phyloP scores from a whole-genome alignment of 192 early-diverging fungal genomes.

The Diversispora eburnea region DNA sequence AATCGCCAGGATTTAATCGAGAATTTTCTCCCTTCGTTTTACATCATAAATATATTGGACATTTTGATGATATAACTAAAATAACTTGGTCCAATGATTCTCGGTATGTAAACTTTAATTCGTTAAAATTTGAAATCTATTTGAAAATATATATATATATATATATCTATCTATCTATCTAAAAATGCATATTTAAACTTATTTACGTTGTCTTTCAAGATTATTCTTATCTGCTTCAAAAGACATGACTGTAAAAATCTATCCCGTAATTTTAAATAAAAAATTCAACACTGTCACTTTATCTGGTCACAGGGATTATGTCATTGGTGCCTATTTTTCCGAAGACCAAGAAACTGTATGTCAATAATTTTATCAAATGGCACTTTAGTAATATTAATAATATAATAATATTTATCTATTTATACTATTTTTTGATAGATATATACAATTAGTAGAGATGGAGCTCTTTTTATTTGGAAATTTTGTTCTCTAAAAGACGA shows the following conservation, averaged over 20 bases:
- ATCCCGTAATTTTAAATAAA: constrained; percentile 66
- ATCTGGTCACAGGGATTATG: constrained; percentile 79
- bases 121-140: background rate
- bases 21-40: constrained; percentile 93
- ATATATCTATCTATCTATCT: no score
- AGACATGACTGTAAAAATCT: constrained; percentile 80
- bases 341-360: constrained; percentile 51
- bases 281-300: constrained; percentile 72
- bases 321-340: constrained; percentile 83
- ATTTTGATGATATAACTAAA: constrained; percentile 79
- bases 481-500: constrained; percentile 30
- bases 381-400: background rate
- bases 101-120: constrained; percentile 39
- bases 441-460: constrained; percentile 87
- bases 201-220: constrained; percentile 19
- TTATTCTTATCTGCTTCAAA: constrained; percentile 60
- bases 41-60: constrained; percentile 73
- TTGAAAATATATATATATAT: no score
- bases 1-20: constrained; percentile 82
- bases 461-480: constrained; percentile 82
- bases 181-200: no score
- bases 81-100: constrained; percentile 89
- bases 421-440: constrained; percentile 40
- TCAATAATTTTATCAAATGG: background rate
- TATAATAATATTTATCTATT: background rate